Evolutionary conservation across 1,139 yeast genomes (phyloP).

Genomic region (Geotrichum reessii): DNA sequence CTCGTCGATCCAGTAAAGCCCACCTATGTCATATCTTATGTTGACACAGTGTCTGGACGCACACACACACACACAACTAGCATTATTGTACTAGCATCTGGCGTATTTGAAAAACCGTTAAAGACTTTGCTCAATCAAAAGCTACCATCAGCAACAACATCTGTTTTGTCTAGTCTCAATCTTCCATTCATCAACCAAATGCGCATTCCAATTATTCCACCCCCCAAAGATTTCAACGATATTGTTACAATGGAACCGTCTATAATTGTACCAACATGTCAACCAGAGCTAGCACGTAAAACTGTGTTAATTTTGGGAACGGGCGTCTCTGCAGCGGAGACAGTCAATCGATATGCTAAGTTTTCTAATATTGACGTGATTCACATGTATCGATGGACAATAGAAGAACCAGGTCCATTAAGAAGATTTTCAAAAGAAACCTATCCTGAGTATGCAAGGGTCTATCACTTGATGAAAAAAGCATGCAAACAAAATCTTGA

Average conservation of each 20-base stretch:
- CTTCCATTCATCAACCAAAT: conserved; percentile 4
- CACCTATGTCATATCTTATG: conserved; percentile 1
- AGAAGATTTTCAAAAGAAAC: conserved; percentile 32
- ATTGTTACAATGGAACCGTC: conserved; percentile 15
- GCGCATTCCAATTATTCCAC: conserved; percentile 9
- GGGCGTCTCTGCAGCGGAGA: conserved; percentile 38
- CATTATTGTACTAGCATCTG: conserved; percentile 33
- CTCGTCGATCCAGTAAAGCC: neutral
- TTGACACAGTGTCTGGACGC: neutral
- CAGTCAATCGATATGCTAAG: conserved; percentile 21
- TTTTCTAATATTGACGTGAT: conserved; percentile 18
- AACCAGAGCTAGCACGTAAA: neutral
- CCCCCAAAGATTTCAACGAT: conserved; percentile 13
- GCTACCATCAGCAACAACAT: neutral
- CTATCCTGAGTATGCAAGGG: conserved; percentile 34
- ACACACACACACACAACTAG: conserved; percentile 15
- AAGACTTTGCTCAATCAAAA: neutral
- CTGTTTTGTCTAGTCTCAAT: neutral
- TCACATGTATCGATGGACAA: conserved; percentile 33
- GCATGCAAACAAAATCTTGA: conserved; percentile 10
- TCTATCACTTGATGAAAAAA: conserved; percentile 29
- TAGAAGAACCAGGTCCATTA: conserved; percentile 25
- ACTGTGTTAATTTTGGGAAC: conserved; percentile 34
- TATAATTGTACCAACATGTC: conserved; percentile 13
- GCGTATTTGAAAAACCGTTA: conserved; percentile 31